Evolutionary conservation across 2,329 filamentous ascomycete genomes (phyloP).

Genomic region (Helotiales sp.): DNA sequence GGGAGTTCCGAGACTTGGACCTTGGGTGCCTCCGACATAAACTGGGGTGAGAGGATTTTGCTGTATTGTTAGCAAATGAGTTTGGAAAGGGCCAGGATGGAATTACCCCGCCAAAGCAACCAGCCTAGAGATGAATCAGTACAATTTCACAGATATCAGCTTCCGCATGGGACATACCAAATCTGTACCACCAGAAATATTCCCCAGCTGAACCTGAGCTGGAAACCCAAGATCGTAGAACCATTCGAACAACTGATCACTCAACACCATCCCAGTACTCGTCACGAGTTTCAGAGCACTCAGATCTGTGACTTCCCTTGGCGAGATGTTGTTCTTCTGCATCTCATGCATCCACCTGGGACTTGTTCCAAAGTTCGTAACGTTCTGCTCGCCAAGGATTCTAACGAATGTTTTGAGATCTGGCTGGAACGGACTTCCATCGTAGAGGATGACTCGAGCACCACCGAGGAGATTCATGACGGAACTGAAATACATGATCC

Average conservation of each 20-base stretch:
- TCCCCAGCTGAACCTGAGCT: slow-evolving; percentile 66
- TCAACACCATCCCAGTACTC: slow-evolving; percentile 82
- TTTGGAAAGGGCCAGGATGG: slow-evolving; percentile 44
- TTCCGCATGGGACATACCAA: slow-evolving; percentile 54
- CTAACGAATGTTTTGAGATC: slow-evolving; percentile 66
- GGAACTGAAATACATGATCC: slow-evolving; percentile 84
- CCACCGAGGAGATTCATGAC: slow-evolving; percentile 65
- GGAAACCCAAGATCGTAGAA: slow-evolving; percentile 73
- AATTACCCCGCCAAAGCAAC: slow-evolving; percentile 68
- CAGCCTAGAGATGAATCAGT: slow-evolving; percentile 43
- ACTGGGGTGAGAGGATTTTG: slow-evolving; percentile 74
- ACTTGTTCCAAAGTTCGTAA: slow-evolving; percentile 76
- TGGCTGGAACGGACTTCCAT: slow-evolving; percentile 80
- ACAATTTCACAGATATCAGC: neutral
- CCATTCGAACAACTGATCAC: slow-evolving; percentile 80
- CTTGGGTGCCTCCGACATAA: slow-evolving; percentile 61
- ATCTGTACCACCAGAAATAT: slow-evolving; percentile 80
- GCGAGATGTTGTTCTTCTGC: slow-evolving; percentile 65
- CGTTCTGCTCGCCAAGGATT: slow-evolving; percentile 64
- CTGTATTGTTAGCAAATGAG: slow-evolving; percentile 33
- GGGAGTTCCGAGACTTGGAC: slow-evolving; percentile 56
- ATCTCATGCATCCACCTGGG: slow-evolving; percentile 79
- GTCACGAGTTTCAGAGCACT: slow-evolving; percentile 64
- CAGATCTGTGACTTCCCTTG: slow-evolving; percentile 63
- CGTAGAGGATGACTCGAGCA: slow-evolving; percentile 72